Conservation (phyloP, 2,329 filamentous ascomycete species). For the Trichoderma arundinaceum region DNA sequence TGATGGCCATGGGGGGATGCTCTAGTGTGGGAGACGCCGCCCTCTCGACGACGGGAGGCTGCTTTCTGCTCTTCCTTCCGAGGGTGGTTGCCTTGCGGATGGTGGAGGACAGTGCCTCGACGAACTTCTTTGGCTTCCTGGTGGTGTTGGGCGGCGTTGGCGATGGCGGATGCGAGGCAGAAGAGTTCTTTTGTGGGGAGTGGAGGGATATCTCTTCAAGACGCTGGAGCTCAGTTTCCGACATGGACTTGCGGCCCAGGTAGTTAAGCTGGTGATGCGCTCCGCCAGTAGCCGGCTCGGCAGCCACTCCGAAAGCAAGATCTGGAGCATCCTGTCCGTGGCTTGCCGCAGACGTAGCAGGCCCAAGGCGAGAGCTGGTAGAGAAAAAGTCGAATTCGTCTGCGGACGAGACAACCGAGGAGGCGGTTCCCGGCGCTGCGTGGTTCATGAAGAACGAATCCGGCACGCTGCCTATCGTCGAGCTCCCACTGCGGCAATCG, state of each 20-base stretch:
- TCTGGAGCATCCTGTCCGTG: slow-evolving; percentile 43
- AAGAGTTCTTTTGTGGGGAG: slow-evolving; percentile 43
- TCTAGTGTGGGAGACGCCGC: slow-evolving; percentile 44
- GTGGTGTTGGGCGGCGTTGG: slow-evolving; percentile 43
- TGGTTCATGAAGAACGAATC: slow-evolving; percentile 42
- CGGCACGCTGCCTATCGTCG: slow-evolving; percentile 37
- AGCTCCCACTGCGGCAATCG: slow-evolving; percentile 34
- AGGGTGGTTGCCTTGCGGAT: slow-evolving; percentile 48
- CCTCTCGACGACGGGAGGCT: slow-evolving; percentile 33
- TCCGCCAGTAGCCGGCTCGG: slow-evolving; percentile 31
- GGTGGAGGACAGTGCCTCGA: slow-evolving; percentile 51
- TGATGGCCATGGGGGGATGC: slow-evolving; percentile 44
- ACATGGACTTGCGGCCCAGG: slow-evolving; percentile 49
- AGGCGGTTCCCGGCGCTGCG: slow-evolving; percentile 43
- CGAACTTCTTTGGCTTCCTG: slow-evolving; percentile 48
- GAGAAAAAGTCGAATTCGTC: slow-evolving; percentile 48
- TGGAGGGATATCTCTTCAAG: slow-evolving; percentile 56
- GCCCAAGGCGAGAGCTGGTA: slow-evolving; percentile 42
- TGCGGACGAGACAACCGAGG: slow-evolving; percentile 45
- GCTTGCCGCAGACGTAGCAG: slow-evolving; percentile 36
- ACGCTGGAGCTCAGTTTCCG: slow-evolving; percentile 54
- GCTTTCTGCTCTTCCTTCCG: slow-evolving; percentile 42
- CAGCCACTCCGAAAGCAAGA: slow-evolving; percentile 36
- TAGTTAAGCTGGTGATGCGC: slow-evolving; percentile 37
- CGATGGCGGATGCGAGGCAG: slow-evolving; percentile 43